Base-by-base conservation (phyloP, 176 grass and related monocot species). In the Cenchrus americanus region DNA sequence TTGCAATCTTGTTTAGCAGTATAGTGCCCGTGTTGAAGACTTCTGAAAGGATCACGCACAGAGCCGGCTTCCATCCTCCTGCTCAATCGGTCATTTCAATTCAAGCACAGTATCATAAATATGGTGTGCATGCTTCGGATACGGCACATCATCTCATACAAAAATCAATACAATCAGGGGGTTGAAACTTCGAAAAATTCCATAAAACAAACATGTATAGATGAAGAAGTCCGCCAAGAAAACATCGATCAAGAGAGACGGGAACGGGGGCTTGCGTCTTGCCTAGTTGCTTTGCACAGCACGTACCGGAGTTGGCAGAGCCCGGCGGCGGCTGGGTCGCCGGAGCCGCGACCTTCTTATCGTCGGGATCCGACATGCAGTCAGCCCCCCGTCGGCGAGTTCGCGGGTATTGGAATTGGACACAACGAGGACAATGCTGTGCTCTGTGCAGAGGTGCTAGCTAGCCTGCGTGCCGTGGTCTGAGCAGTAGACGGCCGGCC, bases 11-110 rank as follows among this genome's bases (percentile, higher is more conserved):
- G 62, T 12, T 19, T 32, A 64, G 23, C 12, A 64, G 62, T 30
- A 64, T 32, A 30, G 62, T 64, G 26, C 62, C 62, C 14, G 62
- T 64, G 26, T 7, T 64, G 26, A 64, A 64, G 62, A 64, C 8
- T 13, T 64, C 62, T 0, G 19, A 21, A 30, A 64, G 24, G 26
- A 64, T 2, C 62, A 64, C 26, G 23, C 26, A 14, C 23, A 32
- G 62, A 30, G 62, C 62, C 24, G 62, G 62, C 26, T 64, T 64
- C 62, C 62, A 64, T 15, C 62, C 62, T 32, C 60, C 60, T 62
- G 60, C 23, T 10, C 8, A 0, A 22, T 64, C 0, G 1, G 30
- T 12, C 62, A 64, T 64, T 32, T 64, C 3, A 64, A 63, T 32
- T 64, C 3, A 32, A 63, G 60, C 60, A 30, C 62, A 15, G 26